Conservation (phyloP, 257 asterid species). For the Paraleonurus japonicus region DNA sequence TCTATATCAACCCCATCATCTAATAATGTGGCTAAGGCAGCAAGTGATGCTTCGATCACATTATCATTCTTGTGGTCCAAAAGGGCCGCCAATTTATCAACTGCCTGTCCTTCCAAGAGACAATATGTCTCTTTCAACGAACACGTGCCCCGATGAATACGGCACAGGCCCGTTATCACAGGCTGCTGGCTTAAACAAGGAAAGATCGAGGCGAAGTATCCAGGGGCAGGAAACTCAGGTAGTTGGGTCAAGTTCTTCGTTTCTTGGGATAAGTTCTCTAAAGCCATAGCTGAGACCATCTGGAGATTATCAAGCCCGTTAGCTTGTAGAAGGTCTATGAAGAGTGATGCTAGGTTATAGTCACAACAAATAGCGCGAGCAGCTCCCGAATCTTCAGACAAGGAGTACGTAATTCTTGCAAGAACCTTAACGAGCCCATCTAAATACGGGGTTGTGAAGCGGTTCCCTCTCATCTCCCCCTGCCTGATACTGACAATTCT, state of each 20-base stretch:
- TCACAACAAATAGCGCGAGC: conserved; percentile 57
- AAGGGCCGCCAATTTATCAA: conserved; percentile 71
- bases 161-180: conserved; percentile 59
- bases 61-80: conserved; percentile 76
- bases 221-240: conserved; percentile 69
- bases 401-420: conserved; percentile 65
- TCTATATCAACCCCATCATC: conserved; percentile 82
- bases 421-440: conserved; percentile 95
- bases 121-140: conserved; percentile 77
- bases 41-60: conserved; percentile 90
- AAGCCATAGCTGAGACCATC: conserved; percentile 81
- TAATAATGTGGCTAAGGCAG: conserved; percentile 73
- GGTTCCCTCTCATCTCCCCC: conserved; percentile 70
- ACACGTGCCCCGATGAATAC: conserved; percentile 70
- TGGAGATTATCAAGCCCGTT: conserved; percentile 89
- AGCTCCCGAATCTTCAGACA: conserved; percentile 56
- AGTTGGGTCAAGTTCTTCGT: conserved; percentile 62
- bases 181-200: conserved; percentile 71
- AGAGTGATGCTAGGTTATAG: conserved; percentile 59
- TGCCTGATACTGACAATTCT: conserved; percentile 59
- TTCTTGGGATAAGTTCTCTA: conserved; percentile 81
- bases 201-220: conserved; percentile 57
- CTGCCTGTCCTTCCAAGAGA: conserved; percentile 81
- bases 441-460: conserved; percentile 79
- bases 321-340: conserved; percentile 72